Base-by-base conservation (phyloP, 805 yeast genomes). In the Teunomyces kruisii region DNA sequence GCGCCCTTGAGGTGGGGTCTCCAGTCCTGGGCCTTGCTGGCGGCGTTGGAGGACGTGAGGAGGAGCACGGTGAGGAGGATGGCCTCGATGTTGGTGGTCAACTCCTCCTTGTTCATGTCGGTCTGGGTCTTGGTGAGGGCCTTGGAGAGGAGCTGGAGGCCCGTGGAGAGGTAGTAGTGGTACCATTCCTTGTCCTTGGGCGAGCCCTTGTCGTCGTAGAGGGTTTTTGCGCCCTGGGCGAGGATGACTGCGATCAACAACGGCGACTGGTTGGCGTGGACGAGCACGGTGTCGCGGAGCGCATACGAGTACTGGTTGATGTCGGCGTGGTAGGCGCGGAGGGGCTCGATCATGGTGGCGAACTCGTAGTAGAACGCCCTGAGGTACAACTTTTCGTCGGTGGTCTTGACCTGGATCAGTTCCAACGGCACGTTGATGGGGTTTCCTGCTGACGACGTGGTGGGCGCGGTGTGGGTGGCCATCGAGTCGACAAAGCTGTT, bases 141-240 rank as follows among this genome's bases (percentile, higher is more conserved):
- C 0, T 72, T 74, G 0, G 84, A 80, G 13, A 85, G 61, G 6
- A 81, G 67, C 45, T 75, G 75, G 44, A 84, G 63, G 55, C 89
- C 84, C 37, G 75, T 75, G 3, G 86, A 77, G 32, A 85, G 61
- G 55, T 85, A 85, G n/a, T 76, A 70, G 53, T 82, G 80, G 55
- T 82, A 83, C 8, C 80, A 81, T 42, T 73, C 77, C 56, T 84
- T 88, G 56, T 84, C 87, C 38, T 77, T 75, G 0, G 71, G 65
- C 12, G 65, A 56, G 12, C 61, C 53, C 2, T 72, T 67, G 33
- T 68, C 67, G 42, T 77, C 65, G 47, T 72, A 75, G 2, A 76
- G 64, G 4, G 76, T 70, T 33, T 80, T 68, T 0, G 90, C 89
- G 17, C 90, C 91, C 47, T 83, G 83, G 0, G 91, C 86, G 39